Evolutionary conservation across 2,329 filamentous ascomycete species (phyloP).

Genomic region (Periconia sp.): DNA sequence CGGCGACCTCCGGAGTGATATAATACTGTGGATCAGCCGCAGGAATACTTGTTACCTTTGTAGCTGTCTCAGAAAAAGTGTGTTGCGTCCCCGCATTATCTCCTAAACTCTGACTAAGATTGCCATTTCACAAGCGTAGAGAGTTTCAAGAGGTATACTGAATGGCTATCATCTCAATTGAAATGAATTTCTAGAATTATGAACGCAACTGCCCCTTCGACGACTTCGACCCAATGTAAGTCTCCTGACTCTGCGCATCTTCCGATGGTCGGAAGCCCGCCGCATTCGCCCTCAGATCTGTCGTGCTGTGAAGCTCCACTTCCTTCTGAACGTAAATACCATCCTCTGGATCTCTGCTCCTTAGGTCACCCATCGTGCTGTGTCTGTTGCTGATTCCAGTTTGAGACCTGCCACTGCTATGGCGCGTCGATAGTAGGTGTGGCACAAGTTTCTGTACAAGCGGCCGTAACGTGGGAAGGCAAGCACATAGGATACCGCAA

Average conservation of each 20-base stretch:
- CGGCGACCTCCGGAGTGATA: too few relatives aligned
- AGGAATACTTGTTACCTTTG: too few relatives aligned
- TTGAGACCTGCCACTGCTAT: neutral
- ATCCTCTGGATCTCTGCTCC: constrained; percentile 2
- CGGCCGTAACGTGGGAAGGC: constrained; percentile 22
- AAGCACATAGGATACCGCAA: constrained; percentile 25
- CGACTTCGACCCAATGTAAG: constrained; percentile 3
- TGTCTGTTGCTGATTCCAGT: constrained; percentile 5
- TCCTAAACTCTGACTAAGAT: too few relatives aligned
- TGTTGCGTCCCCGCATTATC: too few relatives aligned
- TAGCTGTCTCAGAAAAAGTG: too few relatives aligned
- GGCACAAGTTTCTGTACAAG: constrained; percentile 17
- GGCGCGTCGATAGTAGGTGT: constrained; percentile 9
- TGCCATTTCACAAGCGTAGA: too few relatives aligned
- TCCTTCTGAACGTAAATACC: constrained; percentile 23
- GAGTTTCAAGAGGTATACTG: too few relatives aligned
- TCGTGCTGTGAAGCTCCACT: constrained; percentile 21
- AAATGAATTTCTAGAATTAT: too few relatives aligned
- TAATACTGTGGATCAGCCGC: too few relatives aligned
- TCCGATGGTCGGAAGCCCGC: constrained; percentile 8
- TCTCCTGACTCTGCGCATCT: constrained; percentile 6
- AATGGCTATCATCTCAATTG: too few relatives aligned
- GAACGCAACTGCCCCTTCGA: constrained; percentile 3
- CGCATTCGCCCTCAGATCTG: constrained; percentile 13
- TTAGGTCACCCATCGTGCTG: constrained; percentile 1